phyloP scores from a whole-genome alignment of 1,284 basidiomycete species.

The Apiotrichum domesticum region DNA sequence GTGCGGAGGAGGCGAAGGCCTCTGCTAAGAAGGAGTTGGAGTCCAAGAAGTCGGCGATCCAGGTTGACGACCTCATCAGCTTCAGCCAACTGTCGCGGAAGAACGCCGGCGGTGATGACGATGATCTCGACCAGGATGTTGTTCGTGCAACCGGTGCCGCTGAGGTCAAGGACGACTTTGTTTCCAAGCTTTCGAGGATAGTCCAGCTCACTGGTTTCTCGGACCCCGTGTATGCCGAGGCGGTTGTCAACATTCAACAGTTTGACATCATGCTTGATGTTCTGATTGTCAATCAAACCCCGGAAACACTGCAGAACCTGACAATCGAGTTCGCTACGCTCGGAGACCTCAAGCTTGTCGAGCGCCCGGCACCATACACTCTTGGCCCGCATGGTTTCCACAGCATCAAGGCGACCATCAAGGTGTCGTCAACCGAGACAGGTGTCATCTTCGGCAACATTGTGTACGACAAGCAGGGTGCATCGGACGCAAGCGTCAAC shows the following conservation, averaged over 20 bases:
- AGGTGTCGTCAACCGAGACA: constrained; percentile 94
- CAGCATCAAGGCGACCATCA: constrained; percentile 97
- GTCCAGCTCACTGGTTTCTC: constrained; percentile 97
- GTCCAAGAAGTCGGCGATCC: constrained; percentile 65
- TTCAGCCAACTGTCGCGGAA: constrained; percentile 97
- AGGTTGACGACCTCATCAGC: constrained; percentile 85
- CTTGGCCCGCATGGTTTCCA: constrained; percentile 96
- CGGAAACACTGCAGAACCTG: constrained; percentile 91
- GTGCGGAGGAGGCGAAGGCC: constrained; percentile 84
- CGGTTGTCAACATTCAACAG: constrained; percentile 95
- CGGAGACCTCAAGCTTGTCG: constrained; percentile 95
- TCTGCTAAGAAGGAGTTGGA: constrained; percentile 80
- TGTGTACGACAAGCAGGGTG: constrained; percentile 86
- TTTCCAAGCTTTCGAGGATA: constrained; percentile 91
- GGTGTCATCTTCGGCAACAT: constrained; percentile 98
- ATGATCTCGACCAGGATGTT: constrained; percentile 77
- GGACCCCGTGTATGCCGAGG: constrained; percentile 97
- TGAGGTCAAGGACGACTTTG: constrained; percentile 87
- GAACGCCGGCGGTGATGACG: constrained; percentile 64
- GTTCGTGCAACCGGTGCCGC: constrained; percentile 80
- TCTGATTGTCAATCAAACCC: constrained; percentile 92
- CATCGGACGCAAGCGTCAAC: constrained; percentile 66
- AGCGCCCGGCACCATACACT: constrained; percentile 86
- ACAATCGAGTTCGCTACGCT: constrained; percentile 96
- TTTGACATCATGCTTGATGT: constrained; percentile 97